Evolutionary conservation across 1,284 basidiomycete species (phyloP), one percentile per base, ranked within the genome.

Genomic region (Microbotryum scabiosae): DNA sequence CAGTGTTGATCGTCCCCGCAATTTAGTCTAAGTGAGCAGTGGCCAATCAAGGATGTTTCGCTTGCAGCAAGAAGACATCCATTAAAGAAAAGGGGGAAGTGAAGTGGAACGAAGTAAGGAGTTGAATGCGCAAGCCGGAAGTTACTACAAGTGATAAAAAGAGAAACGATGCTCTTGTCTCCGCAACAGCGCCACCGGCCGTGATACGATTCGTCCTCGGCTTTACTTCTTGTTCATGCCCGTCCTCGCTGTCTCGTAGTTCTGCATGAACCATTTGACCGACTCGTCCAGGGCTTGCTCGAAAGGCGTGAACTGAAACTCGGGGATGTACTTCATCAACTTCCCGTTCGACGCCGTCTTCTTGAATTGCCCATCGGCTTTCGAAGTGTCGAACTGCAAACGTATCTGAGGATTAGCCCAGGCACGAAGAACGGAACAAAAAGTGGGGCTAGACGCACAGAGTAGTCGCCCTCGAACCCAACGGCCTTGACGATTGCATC

Each of bases 341-440:
- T 90, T 92, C 71, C 82, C 84, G 76, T 94, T 94, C 49, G 87
- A 88, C n/a, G 90, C 90, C 0, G 90, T 89, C 77, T 93, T 93
- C 68, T 90, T 85, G 81, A 85, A 90, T 75, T 94, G 90, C 2
- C 90, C 90, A 70, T 94, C 88, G 3, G 87, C 68, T 57, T 74
- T 75, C 21, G 73, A 64, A 1, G 70, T 68, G 68, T 77, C 77
- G 59, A 74, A 76, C 76, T 77, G 60, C 14, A 4, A 30, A 9
- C 47, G 48, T 9, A 36, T 12, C 9, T 28, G 7, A 54, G 20
- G 3, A 26, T 16, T 20, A 25, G 50, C 45, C 57, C 23, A 26
- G 21, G 36, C 45, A 52, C 14, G 18, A 51, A 45, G 52, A 48
- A 28, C 53, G 28, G 62, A 49, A 51, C 46, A 55, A 21, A 45